Percentiles rank a stretch among this genome's conserved stretches.
Evolutionary conservation across 2,329 filamentous ascomycete genomes (phyloP).

Genomic region (Colletotrichum eleusines): DNA sequence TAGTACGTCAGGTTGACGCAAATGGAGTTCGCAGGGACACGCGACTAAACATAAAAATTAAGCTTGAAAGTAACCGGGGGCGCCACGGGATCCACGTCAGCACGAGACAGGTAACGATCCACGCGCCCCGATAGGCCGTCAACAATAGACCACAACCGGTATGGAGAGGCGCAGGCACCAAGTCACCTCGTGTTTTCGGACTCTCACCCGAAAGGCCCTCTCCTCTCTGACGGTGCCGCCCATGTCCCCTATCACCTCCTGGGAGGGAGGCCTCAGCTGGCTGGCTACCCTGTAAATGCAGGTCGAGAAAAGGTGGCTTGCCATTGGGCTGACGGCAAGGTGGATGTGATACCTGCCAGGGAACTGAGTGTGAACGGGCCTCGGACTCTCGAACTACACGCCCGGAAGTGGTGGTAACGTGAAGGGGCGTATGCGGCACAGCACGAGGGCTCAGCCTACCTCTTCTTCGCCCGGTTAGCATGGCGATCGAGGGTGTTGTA

Average conservation of each 20-base stretch:
- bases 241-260: neutral
- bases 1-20: neutral
- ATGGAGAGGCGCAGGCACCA: neutral
- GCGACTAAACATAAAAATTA: neutral
- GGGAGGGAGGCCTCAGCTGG: too few relatives aligned
- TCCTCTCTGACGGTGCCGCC: neutral
- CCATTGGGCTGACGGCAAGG: neutral
- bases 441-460: slow-evolving; percentile 14
- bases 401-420: neutral
- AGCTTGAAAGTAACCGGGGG: neutral
- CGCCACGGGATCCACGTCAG: neutral
- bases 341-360: neutral
- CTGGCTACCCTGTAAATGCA: neutral
- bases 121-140: neutral
- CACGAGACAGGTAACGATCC: neutral
- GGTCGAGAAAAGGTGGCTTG: neutral
- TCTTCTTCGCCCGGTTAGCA: slow-evolving; percentile 18
- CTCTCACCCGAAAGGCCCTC: neutral
- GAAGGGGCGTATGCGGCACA: neutral
- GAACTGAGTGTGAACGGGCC: neutral
- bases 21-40: neutral
- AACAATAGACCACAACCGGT: too few relatives aligned
- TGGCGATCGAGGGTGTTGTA: neutral
- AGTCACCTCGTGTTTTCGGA: neutral
- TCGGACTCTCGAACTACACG: neutral